These are phyloP conservation scores for Camelina hispida DNA, from an alignment of 345 rosid species.

Conservation along the genomic window DNA sequence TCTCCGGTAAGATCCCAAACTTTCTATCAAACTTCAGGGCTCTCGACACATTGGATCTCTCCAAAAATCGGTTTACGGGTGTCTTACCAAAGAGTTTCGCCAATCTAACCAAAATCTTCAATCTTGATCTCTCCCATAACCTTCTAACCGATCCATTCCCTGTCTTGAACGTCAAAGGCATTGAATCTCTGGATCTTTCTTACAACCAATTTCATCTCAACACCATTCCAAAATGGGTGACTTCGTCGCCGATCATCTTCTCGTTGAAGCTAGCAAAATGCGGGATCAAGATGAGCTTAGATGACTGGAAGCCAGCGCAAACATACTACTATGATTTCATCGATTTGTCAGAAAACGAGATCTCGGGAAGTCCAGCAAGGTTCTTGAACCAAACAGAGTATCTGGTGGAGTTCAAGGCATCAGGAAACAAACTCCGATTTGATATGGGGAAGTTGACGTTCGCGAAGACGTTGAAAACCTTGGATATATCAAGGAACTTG, in stretches of 20 bases:
- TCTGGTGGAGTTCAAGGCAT: slow-evolving; percentile 57
- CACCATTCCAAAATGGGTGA: slow-evolving; percentile 76
- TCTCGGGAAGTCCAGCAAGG: slow-evolving; percentile 55
- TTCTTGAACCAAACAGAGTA: slow-evolving; percentile 62
- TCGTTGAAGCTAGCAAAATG: slow-evolving; percentile 76
- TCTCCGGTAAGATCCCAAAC: slow-evolving; percentile 63
- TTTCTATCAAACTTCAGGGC: slow-evolving; percentile 62
- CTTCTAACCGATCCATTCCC: slow-evolving; percentile 73
- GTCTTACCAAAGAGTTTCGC: slow-evolving; percentile 61
- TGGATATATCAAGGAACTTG: slow-evolving; percentile 65
- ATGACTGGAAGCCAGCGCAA: slow-evolving; percentile 64
- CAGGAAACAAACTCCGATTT: slow-evolving; percentile 60
- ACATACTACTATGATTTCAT: slow-evolving; percentile 75
- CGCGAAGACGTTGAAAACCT: slow-evolving; percentile 47
- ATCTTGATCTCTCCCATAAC: slow-evolving; percentile 72
- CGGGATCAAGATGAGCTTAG: slow-evolving; percentile 64
- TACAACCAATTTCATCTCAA: slow-evolving; percentile 62
- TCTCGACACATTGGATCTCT: slow-evolving; percentile 71
- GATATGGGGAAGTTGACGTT: slow-evolving; percentile 55
- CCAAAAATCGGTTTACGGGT: slow-evolving; percentile 56
- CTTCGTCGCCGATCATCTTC: slow-evolving; percentile 69
- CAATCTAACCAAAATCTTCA: slow-evolving; percentile 81
- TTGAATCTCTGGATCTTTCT: slow-evolving; percentile 76
- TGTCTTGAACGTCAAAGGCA: slow-evolving; percentile 66
- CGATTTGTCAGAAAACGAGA: slow-evolving; percentile 67